Percentiles rank a stretch among this genome's conserved stretches.
Evolutionary conservation across 176 grass and related monocot species (phyloP).

Genomic region (Lolium perenne): DNA sequence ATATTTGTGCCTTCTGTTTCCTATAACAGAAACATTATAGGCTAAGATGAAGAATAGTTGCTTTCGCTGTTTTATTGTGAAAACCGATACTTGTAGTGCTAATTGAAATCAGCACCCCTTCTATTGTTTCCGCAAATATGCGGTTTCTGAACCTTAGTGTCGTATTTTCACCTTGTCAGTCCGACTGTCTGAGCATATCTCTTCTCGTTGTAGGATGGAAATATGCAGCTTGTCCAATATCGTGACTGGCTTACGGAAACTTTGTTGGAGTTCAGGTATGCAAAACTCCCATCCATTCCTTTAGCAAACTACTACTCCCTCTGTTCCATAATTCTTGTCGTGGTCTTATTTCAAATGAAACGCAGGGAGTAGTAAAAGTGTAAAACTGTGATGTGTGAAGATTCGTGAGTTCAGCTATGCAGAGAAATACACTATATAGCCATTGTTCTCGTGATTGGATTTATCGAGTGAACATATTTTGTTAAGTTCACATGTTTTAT

Average conservation of each 20-base stretch:
- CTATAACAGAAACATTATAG: too few species aligned
- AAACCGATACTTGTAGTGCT: too few species aligned
- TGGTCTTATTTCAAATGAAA: too few species aligned
- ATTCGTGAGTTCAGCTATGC: background rate
- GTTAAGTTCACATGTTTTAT: too few species aligned
- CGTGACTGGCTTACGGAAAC: background rate
- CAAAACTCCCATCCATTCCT: background rate
- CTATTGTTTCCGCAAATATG: background rate
- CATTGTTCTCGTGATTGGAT: background rate
- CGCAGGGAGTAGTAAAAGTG: too few species aligned
- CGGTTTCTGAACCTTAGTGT: background rate
- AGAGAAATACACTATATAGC: background rate
- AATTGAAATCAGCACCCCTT: too few species aligned
- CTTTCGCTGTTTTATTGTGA: too few species aligned
- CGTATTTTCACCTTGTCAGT: background rate
- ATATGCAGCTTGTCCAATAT: background rate
- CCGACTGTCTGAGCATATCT: background rate
- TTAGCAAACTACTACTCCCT: background rate
- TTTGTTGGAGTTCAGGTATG: background rate
- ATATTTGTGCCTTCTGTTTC: too few species aligned
- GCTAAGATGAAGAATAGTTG: too few species aligned
- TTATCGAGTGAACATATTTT: background rate
- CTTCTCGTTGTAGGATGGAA: background rate
- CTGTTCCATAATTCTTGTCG: too few species aligned
- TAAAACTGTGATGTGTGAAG: background rate